phyloP scores from a whole-genome alignment of 163 green algal genomes.

The Scenedesmus sp. region DNA sequence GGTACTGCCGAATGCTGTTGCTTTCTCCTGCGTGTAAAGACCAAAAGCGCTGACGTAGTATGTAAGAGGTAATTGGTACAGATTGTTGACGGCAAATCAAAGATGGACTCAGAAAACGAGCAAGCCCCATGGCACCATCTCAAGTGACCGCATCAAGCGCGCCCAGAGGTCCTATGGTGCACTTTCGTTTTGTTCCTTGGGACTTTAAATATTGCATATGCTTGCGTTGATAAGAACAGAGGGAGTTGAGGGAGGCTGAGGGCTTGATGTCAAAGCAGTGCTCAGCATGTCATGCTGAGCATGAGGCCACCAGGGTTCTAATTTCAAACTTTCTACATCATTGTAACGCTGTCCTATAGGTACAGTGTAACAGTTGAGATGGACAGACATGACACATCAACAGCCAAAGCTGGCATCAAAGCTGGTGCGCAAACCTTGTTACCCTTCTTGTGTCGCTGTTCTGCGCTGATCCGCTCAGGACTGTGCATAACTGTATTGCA shows the following conservation, averaged over 20 bases:
- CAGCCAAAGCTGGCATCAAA: too few species aligned
- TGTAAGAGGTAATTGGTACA: not conserved
- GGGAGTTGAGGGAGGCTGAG: not conserved
- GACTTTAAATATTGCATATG: not conserved
- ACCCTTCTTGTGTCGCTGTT: too few species aligned
- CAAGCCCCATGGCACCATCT: not conserved
- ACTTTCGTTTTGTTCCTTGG: not conserved
- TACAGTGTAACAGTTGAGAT: too few species aligned
- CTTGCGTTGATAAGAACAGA: not conserved
- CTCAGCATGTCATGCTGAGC: too few species aligned
- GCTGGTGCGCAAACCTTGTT: too few species aligned
- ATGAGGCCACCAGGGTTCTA: not conserved
- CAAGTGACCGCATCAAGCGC: not conserved
- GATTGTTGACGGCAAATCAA: not conserved
- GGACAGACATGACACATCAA: too few species aligned
- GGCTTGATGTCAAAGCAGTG: not conserved
- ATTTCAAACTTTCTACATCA: too few species aligned
- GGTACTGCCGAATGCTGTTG: not conserved
- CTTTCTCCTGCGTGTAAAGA: not conserved
- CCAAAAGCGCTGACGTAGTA: not conserved
- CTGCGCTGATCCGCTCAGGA: too few species aligned
- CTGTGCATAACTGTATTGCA: too few species aligned
- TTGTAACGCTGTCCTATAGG: too few species aligned
- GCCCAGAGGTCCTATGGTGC: not conserved
- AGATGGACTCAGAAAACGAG: not conserved